Conservation (phyloP, 1,284 basidiomycete genomes). For the Gastroboletus turbinatus region DNA sequence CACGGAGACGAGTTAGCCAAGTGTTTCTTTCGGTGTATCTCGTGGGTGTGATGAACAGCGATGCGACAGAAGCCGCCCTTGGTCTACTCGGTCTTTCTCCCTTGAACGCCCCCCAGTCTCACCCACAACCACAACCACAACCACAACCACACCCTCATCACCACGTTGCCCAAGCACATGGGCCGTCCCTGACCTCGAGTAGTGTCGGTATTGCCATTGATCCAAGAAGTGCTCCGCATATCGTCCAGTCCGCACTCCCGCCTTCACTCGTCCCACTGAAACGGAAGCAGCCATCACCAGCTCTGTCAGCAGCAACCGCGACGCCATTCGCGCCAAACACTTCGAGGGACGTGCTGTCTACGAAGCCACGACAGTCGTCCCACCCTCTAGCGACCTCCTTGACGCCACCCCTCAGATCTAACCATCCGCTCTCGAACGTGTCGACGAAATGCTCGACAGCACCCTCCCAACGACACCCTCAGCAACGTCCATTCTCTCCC, state of each 20-base stretch:
- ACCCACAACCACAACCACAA: constrained; percentile 22
- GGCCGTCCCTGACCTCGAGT: constrained; percentile 31
- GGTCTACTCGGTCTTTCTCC: constrained; percentile 48
- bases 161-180: constrained; percentile 29
- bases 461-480: constrained; percentile 17
- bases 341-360: constrained; percentile 8
- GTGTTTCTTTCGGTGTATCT: constrained; percentile 11
- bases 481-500: constrained; percentile 27
- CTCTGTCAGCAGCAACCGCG: constrained; percentile 13
- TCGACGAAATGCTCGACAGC: constrained; percentile 13
- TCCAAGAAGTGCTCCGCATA: constrained; percentile 17
- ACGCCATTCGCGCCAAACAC: constrained; percentile 8
- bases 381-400: constrained; percentile 21
- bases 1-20: constrained; percentile 4
- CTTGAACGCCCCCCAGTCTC: constrained; percentile 30
- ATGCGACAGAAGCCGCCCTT: constrained; percentile 51
- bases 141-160: constrained; percentile 20
- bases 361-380: constrained; percentile 17
- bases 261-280: constrained; percentile 43
- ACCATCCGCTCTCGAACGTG: constrained; percentile 4
- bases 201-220: constrained; percentile 29
- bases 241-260: constrained; percentile 25
- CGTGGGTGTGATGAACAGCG: constrained; percentile 48
- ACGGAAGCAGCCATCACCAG: constrained; percentile 37
- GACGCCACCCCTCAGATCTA: constrained; percentile 12